These are phyloP conservation scores for Calophaca sinica DNA, from an alignment of 306 rosid species.

Conservation along the genomic window DNA sequence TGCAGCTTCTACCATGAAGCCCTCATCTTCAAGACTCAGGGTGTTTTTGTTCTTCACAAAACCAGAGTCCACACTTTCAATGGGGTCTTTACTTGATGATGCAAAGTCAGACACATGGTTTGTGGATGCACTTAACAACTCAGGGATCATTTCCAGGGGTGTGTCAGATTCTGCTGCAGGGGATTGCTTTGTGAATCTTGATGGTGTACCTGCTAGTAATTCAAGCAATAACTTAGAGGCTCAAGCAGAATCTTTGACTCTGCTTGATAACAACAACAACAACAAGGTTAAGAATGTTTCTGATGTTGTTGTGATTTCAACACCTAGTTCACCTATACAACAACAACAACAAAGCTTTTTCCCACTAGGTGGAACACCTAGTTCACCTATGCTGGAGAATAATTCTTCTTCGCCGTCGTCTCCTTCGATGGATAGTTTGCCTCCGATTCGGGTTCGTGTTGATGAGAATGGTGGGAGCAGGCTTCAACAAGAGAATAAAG, in stretches of 20 bases:
- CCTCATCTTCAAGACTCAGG: constrained; percentile 76
- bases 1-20: constrained; percentile 46
- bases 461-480: constrained; percentile 59
- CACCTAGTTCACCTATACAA: constrained; percentile 65
- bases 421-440: constrained; percentile 77
- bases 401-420: constrained; percentile 68
- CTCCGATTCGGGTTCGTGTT: constrained; percentile 83
- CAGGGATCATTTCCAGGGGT: constrained; percentile 59
- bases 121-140: constrained; percentile 86
- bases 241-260: constrained; percentile 43
- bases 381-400: constrained; percentile 70
- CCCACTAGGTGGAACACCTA: too few relatives aligned
- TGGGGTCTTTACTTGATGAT: constrained; percentile 83
- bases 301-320: constrained; percentile 55
- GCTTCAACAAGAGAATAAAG: constrained; percentile 60
- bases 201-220: constrained; percentile 57
- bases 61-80: constrained; percentile 80
- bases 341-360: too few relatives aligned
- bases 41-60: constrained; percentile 74
- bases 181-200: constrained; percentile 64
- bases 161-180: constrained; percentile 73
- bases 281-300: constrained; percentile 52
- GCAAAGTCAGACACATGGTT: constrained; percentile 94
- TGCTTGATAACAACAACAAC: constrained; percentile 33
- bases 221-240: constrained; percentile 75